phyloP scores from a whole-genome alignment of 192 early-diverging fungal species.

The Gryganskiella cystojenkinii region DNA sequence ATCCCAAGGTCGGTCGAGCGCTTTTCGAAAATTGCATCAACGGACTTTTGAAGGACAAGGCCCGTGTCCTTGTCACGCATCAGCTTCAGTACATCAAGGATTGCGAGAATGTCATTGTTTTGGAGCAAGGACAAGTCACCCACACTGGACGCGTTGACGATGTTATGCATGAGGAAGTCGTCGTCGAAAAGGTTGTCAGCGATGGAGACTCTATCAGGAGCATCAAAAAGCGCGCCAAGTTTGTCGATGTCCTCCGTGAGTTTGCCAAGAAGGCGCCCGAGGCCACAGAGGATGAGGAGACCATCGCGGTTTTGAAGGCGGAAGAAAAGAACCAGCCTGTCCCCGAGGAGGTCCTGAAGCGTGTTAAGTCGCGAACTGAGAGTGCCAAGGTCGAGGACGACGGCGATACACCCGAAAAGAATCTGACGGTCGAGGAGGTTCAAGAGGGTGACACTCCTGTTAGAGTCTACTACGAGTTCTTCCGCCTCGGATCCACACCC shows the following conservation, averaged over 20 bases:
- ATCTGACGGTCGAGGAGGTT: conserved; percentile 47
- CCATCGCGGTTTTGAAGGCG: conserved; percentile 4
- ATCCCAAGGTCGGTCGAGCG: conserved; percentile 70
- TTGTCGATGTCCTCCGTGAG: conserved; percentile 47
- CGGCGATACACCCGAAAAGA: conserved; percentile 31
- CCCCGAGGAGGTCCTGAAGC: conserved; percentile 8
- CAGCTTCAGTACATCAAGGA: conserved; percentile 67
- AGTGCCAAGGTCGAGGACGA: conserved; percentile 9
- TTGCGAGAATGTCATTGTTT: conserved; percentile 61
- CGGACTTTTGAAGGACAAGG: conserved; percentile 62
- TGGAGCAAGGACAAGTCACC: conserved; percentile 59
- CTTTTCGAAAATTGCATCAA: conserved; percentile 65
- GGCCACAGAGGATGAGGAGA: conserved; percentile 23
- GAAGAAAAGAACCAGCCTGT: background rate
- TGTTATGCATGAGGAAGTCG: conserved; percentile 49
- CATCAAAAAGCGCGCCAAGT: conserved; percentile 44
- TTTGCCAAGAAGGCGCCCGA: conserved; percentile 46
- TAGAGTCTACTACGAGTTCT: conserved; percentile 47
- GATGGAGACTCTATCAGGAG: conserved; percentile 36
- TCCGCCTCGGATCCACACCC: conserved; percentile 42
- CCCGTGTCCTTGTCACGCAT: conserved; percentile 75
- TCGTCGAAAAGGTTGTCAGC: conserved; percentile 27
- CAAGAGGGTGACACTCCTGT: conserved; percentile 50
- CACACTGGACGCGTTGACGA: conserved; percentile 39
- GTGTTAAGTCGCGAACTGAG: conserved; percentile 28